Evolutionary conservation across 495 filamentous ascomycete species (phyloP).

Genomic region (Oidiodendron maius): DNA sequence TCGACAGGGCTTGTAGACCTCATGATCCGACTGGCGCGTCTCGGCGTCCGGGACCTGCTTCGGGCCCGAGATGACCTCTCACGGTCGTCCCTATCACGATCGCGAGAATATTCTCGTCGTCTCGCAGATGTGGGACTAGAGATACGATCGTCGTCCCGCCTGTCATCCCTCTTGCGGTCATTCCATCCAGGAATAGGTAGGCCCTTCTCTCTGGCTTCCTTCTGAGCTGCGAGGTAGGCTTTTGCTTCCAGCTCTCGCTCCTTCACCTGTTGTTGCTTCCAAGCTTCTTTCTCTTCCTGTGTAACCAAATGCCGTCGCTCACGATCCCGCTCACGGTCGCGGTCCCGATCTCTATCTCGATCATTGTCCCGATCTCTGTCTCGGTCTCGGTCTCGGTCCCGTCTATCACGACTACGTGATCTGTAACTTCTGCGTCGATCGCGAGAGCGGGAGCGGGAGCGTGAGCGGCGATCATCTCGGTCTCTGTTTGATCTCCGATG

Average conservation of each 20-base stretch:
- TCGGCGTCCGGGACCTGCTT: constrained; percentile 13
- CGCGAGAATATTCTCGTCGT: constrained; percentile 16
- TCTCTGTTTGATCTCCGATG: constrained; percentile 11
- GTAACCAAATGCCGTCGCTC: neutral
- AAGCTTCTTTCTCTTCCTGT: constrained; percentile 26
- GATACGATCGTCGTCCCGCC: constrained; percentile 2
- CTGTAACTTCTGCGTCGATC: constrained; percentile 27
- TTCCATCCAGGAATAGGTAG: constrained; percentile 32
- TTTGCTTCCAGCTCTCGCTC: constrained; percentile 54
- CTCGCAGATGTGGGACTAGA: constrained; percentile 13
- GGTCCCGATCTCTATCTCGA: constrained; percentile 17
- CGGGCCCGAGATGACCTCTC: constrained; percentile 9
- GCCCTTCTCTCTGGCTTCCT: constrained; percentile 45
- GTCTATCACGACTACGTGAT: constrained; percentile 17
- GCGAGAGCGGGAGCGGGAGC: constrained; percentile 16
- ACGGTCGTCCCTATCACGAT: constrained; percentile 10
- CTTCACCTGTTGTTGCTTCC: constrained; percentile 48
- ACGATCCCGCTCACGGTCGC: constrained; percentile 23
- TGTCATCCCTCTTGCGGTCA: constrained; percentile 5
- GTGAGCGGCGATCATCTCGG: constrained; percentile 22
- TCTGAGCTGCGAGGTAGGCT: constrained; percentile 46
- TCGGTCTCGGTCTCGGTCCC: constrained; percentile 10
- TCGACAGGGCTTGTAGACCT: constrained; percentile 37
- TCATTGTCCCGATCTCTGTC: too few species aligned
- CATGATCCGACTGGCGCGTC: constrained; percentile 32